Conservation (phyloP, 192 early-diverging fungal genomes). For the Coemansia aciculifera region DNA sequence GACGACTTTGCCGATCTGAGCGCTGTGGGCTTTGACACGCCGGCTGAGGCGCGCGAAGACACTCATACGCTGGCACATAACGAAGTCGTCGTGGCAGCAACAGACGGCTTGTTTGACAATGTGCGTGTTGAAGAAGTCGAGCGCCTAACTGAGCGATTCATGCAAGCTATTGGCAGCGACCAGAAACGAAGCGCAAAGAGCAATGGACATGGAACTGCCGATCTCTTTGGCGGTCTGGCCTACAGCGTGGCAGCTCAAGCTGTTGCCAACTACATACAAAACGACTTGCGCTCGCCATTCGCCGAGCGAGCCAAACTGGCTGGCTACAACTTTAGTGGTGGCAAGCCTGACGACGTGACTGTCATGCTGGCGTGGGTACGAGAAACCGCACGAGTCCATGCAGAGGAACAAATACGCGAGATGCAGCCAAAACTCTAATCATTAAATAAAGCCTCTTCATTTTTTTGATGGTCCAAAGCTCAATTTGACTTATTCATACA, state of each 20-base stretch:
- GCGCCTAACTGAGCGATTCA: slow-evolving; percentile 42
- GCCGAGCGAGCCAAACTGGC: slow-evolving; percentile 54
- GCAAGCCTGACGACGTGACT: slow-evolving; percentile 57
- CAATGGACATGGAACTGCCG: slow-evolving; percentile 2
- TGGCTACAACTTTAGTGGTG: slow-evolving; percentile 43
- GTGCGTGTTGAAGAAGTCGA: slow-evolving; percentile 51
- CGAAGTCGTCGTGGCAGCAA: slow-evolving; percentile 48
- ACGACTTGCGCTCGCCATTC: slow-evolving; percentile 52
- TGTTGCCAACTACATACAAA: slow-evolving; percentile 50
- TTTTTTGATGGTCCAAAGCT: too few relatives aligned
- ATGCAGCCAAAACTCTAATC: slow-evolving; percentile 35
- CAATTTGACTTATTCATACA: background rate
- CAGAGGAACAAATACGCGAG: slow-evolving; percentile 15
- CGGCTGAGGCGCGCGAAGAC: slow-evolving; percentile 31
- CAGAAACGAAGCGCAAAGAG: slow-evolving; percentile 9
- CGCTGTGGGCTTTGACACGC: slow-evolving; percentile 40
- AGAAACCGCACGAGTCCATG: slow-evolving; percentile 30
- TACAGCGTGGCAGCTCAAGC: slow-evolving; percentile 50
- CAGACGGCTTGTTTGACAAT: slow-evolving; percentile 56
- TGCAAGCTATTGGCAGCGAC: slow-evolving; percentile 30
- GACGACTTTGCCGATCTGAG: slow-evolving; percentile 43
- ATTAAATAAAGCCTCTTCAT: background rate
- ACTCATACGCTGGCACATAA: slow-evolving; percentile 27
- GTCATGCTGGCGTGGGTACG: slow-evolving; percentile 53
- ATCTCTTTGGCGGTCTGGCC: slow-evolving; percentile 51